Percentiles rank a stretch among this genome's conserved stretches.
phyloP scores from a whole-genome alignment of 2,329 filamentous ascomycete species.

The Fusarium beomiforme region DNA sequence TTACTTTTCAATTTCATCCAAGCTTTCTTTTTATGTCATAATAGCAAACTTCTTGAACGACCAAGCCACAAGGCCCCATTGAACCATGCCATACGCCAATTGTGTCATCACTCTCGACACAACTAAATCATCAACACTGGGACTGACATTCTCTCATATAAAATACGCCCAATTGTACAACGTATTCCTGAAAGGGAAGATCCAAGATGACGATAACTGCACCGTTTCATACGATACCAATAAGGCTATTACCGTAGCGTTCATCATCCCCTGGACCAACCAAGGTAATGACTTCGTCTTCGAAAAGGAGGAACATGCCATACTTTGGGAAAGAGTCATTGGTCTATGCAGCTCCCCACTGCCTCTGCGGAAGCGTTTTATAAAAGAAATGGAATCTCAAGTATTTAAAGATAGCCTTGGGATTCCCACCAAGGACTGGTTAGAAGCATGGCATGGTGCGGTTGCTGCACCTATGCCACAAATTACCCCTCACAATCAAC shows the following conservation, averaged over 20 bases:
- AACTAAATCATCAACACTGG: background rate
- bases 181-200: background rate
- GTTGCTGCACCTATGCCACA: background rate
- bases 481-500: background rate
- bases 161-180: background rate
- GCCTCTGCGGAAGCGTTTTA: background rate
- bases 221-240: background rate
- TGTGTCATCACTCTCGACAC: background rate
- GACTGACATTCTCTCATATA: background rate
- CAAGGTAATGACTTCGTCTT: background rate
- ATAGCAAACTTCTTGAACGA: fast-evolving
- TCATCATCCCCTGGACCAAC: background rate
- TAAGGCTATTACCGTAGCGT: background rate
- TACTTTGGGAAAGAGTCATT: background rate
- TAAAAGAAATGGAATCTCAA: background rate
- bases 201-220: background rate
- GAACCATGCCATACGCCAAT: background rate
- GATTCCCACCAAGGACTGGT: background rate
- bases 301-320: background rate
- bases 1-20: no score
- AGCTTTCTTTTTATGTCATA: fast-evolving
- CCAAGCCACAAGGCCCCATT: background rate
- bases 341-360: background rate
- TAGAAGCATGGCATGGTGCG: background rate
- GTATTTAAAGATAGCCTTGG: background rate